Evolutionary conservation across 148 eudicot species (phyloP).

Genomic region (Silene latifolia): DNA sequence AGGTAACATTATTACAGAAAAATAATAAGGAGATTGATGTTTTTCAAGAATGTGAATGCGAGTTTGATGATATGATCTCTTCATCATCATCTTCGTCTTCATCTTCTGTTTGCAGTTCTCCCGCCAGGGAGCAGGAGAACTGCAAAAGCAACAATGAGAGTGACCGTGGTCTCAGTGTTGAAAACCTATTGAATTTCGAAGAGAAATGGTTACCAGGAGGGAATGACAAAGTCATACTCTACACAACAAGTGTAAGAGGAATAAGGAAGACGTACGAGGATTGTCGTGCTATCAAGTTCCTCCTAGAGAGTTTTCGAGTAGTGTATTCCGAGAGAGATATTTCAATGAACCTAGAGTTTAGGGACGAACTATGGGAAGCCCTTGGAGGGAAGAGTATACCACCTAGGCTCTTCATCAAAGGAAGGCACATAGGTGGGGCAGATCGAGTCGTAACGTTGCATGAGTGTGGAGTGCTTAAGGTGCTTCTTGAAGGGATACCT

Average conservation of each 20-base stretch:
- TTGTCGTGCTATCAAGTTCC: conserved; percentile 43
- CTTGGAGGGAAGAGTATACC: conserved; percentile 50
- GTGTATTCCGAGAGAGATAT: conserved; percentile 54
- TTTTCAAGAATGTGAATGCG: conserved; percentile 30
- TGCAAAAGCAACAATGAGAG: not conserved
- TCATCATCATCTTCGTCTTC: conserved; percentile 13
- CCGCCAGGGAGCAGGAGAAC: not conserved
- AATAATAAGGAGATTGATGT: conserved; percentile 19
- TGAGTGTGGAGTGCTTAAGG: conserved; percentile 56
- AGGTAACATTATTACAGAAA: not conserved
- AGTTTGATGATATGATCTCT: conserved; percentile 26
- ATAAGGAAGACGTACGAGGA: conserved; percentile 65
- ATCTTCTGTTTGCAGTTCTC: conserved; percentile 9
- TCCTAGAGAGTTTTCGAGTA: conserved; percentile 51
- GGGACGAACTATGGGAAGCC: conserved; percentile 55
- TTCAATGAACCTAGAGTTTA: conserved; percentile 57
- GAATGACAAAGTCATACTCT: conserved; percentile 43
- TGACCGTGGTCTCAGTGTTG: not conserved
- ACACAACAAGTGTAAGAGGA: conserved; percentile 72
- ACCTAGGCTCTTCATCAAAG: conserved; percentile 70
- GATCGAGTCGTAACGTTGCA: conserved; percentile 56
- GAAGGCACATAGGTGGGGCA: conserved; percentile 72
- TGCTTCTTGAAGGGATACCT: conserved; percentile 56
- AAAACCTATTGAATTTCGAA: conserved; percentile 32
- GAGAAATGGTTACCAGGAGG: conserved; percentile 66